These are phyloP conservation scores for Penicillium capsulatum DNA, from an alignment of 2,329 filamentous ascomycete species.

Conservation along the genomic window DNA sequence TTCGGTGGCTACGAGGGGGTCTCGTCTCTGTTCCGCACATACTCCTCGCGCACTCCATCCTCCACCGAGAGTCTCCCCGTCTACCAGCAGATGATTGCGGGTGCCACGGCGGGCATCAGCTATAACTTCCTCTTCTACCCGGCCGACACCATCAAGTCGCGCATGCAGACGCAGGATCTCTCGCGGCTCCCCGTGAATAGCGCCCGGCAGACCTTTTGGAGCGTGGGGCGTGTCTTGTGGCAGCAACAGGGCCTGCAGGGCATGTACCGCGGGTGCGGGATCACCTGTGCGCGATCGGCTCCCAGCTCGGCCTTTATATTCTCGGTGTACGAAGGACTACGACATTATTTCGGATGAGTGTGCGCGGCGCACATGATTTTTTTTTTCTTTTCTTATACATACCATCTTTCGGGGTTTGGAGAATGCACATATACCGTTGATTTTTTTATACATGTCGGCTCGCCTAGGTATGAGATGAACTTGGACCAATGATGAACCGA, in stretches of 20 bases:
- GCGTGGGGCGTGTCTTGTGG: conserved; percentile 72
- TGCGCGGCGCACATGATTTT: conserved; percentile 12
- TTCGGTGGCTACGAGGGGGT: conserved; percentile 86
- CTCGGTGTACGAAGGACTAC: conserved; percentile 85
- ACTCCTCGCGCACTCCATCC: conserved; percentile 24
- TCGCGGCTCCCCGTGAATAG: conserved; percentile 39
- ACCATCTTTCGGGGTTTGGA: neutral
- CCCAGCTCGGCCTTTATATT: conserved; percentile 99
- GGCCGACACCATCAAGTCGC: conserved; percentile 93
- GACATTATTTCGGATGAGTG: conserved; percentile 55
- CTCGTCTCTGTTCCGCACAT: conserved; percentile 63
- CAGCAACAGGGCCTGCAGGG: conserved; percentile 74
- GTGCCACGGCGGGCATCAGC: conserved; percentile 80
- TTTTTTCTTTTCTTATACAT: too few relatives aligned
- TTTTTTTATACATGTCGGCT: neutral
- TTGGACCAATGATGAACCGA: too few relatives aligned
- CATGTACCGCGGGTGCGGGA: conserved; percentile 89
- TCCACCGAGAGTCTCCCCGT: conserved; percentile 61
- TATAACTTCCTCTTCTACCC: conserved; percentile 99
- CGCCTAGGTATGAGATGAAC: too few relatives aligned
- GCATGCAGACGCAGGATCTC: conserved; percentile 86
- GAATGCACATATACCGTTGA: neutral
- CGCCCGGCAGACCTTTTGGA: conserved; percentile 63
- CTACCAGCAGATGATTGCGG: conserved; percentile 82
- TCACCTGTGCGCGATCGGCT: conserved; percentile 80